Percentiles rank a stretch among this genome's conserved stretches.
Conservation (phyloP, 2,329 filamentous ascomycete species). For the Cytospora schulzeri region DNA sequence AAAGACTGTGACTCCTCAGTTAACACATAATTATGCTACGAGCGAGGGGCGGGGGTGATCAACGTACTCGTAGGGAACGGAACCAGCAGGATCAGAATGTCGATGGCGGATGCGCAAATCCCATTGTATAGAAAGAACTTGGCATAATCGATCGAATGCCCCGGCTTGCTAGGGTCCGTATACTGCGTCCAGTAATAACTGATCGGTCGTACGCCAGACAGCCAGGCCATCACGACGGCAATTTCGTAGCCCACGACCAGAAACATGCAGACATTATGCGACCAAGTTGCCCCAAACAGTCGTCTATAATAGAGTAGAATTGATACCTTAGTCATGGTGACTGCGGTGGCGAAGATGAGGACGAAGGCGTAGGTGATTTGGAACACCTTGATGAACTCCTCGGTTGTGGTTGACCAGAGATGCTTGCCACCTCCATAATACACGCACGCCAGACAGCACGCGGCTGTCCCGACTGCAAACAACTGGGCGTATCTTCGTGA, state of each 20-base stretch:
- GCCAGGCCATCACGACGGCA: neutral
- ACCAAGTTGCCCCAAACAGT: neutral
- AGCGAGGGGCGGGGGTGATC: neutral
- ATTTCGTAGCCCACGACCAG: neutral
- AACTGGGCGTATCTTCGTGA: neutral
- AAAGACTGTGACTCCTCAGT: neutral
- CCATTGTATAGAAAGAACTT: neutral
- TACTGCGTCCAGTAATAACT: neutral
- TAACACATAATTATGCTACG: too few relatives aligned
- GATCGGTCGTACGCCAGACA: neutral
- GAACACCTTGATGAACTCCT: neutral
- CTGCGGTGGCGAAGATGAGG: neutral
- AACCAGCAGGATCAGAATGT: neutral
- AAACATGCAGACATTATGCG: neutral
- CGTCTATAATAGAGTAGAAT: slow-evolving; percentile 9
- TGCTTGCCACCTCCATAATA: slow-evolving; percentile 10
- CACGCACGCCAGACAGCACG: neutral
- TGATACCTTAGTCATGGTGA: slow-evolving; percentile 1
- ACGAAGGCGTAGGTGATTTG: neutral
- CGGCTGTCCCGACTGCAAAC: neutral
- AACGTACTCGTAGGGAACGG: neutral
- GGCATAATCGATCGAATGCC: neutral
- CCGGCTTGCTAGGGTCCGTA: too few relatives aligned
- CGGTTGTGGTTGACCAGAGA: neutral
- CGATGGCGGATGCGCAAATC: neutral